phyloP scores from a whole-genome alignment of 108 stramenopile genomes.

The Nitzschia inconspicua region DNA sequence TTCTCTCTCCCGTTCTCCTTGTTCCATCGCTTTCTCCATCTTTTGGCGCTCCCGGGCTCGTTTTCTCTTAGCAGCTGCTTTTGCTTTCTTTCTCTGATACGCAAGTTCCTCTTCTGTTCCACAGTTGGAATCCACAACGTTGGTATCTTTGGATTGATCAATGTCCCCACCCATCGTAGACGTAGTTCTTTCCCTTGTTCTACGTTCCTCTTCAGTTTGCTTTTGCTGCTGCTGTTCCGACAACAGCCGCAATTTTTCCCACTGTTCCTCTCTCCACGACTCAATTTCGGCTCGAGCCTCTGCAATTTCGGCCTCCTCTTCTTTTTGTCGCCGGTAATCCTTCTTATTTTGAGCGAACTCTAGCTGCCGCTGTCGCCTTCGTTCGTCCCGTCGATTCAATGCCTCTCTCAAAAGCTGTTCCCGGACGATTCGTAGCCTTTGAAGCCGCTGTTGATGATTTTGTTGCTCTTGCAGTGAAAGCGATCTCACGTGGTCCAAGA shows the following conservation, averaged over 20 bases:
- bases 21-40: slow-evolving; percentile 32
- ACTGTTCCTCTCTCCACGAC: slow-evolving; percentile 32
- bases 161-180: too few relatives aligned
- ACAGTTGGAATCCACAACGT: too few relatives aligned
- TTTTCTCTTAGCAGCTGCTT: slow-evolving; percentile 44
- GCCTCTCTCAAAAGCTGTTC: slow-evolving; percentile 8
- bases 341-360: background rate
- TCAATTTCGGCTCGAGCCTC: slow-evolving; percentile 33
- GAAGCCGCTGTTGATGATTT: background rate
- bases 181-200: background rate
- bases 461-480: slow-evolving; percentile 11
- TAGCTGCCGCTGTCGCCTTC: slow-evolving; percentile 1
- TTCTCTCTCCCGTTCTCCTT: slow-evolving; percentile 11
- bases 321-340: background rate
- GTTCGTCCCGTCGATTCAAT: slow-evolving; percentile 15
- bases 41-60: slow-evolving; percentile 50
- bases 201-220: background rate
- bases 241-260: slow-evolving; percentile 17
- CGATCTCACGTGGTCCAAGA: slow-evolving; percentile 9
- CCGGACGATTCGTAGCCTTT: background rate
- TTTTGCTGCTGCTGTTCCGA: slow-evolving; percentile 14
- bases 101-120: background rate
- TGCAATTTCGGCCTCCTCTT: slow-evolving; percentile 22
- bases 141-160: too few relatives aligned
- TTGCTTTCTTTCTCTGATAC: slow-evolving; percentile 24